phyloP scores from a whole-genome alignment of 2,329 filamentous ascomycete species.

The Aspergillus jensenii region DNA sequence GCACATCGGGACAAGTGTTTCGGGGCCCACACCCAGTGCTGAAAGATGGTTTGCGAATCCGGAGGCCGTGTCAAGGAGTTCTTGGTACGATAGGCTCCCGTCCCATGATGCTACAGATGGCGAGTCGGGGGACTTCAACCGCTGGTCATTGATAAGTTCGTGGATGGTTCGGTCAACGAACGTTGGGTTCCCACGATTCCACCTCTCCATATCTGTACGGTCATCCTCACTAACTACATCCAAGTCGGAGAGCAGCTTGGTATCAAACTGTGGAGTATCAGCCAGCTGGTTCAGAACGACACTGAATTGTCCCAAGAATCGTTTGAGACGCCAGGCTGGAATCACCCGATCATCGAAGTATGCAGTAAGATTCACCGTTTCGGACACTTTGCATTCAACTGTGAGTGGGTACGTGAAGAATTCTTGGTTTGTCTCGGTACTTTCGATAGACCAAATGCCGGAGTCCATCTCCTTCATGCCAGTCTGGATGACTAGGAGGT shows the following conservation, averaged over 20 bases:
- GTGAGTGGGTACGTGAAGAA: constrained; percentile 63
- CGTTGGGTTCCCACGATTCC: constrained; percentile 29
- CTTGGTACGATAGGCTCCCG: constrained; percentile 32
- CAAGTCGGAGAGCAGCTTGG: constrained; percentile 32
- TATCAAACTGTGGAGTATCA: constrained; percentile 19
- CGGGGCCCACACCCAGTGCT: constrained; percentile 32
- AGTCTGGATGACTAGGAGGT: constrained; percentile 46
- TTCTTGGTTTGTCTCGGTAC: constrained; percentile 50
- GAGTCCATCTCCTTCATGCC: constrained; percentile 24
- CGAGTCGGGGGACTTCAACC: constrained; percentile 23
- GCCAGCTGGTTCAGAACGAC: neutral
- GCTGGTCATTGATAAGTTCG: constrained; percentile 31
- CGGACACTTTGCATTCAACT: constrained; percentile 60
- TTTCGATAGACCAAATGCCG: constrained; percentile 24
- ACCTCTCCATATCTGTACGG: constrained; percentile 28
- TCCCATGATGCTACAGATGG: constrained; percentile 38
- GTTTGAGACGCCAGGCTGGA: constrained; percentile 53
- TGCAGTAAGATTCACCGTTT: constrained; percentile 59
- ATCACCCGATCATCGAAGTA: constrained; percentile 66
- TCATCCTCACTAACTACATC: constrained; percentile 25
- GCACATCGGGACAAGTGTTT: constrained; percentile 34
- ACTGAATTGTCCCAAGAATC: constrained; percentile 54
- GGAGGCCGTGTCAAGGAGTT: constrained; percentile 29
- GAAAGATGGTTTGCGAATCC: constrained; percentile 32
- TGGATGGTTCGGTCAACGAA: constrained; percentile 31